Evolutionary conservation across 169 alveolate species (phyloP).

Genomic region (Sarcocystis neurona): DNA sequence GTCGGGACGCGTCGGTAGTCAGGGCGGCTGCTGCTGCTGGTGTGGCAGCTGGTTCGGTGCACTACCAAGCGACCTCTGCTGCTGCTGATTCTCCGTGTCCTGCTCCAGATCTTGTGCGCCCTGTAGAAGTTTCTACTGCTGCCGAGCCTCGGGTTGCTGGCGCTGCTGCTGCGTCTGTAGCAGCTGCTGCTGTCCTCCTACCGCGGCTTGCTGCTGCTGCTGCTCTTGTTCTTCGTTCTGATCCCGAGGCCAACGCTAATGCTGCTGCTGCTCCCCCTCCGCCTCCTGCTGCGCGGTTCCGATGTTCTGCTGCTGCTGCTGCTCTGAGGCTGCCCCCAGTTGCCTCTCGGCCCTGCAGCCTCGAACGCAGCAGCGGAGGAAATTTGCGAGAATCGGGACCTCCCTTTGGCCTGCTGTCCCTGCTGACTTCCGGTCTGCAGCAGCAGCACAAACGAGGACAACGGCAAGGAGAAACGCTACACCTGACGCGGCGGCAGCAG

Average conservation of each 20-base stretch:
- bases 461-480: not conserved
- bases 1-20: too few relatives aligned
- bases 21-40: slow-evolving; percentile 23
- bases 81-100: slow-evolving; percentile 10
- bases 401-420: too few relatives aligned
- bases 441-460: not conserved
- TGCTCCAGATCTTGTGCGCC: not conserved
- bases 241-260: not conserved
- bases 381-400: too few relatives aligned
- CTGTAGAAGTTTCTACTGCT: not conserved
- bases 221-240: not conserved
- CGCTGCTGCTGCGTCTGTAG: not conserved
- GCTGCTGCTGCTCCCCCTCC: slow-evolving; percentile 9
- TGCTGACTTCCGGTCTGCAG: too few relatives aligned
- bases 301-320: slow-evolving; percentile 11
- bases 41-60: not conserved
- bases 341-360: too few relatives aligned
- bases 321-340: not conserved
- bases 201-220: not conserved
- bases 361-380: not conserved
- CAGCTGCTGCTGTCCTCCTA: not conserved
- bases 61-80: not conserved
- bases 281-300: not conserved
- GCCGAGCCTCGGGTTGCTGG: not conserved
- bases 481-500: not conserved